Evolutionary conservation across 345 rosid genomes (phyloP).

Genomic region (Salix koriyanagi): DNA sequence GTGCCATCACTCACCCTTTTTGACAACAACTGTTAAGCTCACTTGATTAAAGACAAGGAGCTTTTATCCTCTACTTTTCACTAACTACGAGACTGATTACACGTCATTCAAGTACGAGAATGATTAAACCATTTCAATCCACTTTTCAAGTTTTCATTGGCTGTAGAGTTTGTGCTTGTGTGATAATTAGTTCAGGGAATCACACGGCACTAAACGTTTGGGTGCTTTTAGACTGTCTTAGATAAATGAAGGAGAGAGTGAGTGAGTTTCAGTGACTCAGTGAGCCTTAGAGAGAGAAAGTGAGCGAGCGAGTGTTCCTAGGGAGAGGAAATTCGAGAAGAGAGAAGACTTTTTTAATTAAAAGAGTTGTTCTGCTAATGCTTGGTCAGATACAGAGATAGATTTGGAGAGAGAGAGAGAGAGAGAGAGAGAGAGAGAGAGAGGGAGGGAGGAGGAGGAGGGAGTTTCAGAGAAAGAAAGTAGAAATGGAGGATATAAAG

Average conservation of each 20-base stretch:
- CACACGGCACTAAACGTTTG: background rate
- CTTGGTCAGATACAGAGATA: background rate
- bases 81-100: background rate
- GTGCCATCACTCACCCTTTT: conserved; percentile 3
- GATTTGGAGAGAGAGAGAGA: conserved; percentile 6
- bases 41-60: conserved; percentile 8
- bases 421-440: conserved; percentile 18
- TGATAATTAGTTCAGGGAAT: conserved; percentile 9
- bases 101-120: background rate
- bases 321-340: conserved; percentile 9
- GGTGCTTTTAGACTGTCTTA: conserved; percentile 11
- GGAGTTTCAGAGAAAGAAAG: conserved; percentile 25
- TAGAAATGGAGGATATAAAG: conserved; percentile 48
- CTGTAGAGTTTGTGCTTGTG: too few relatives aligned
- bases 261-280: conserved; percentile 6
- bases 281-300: conserved; percentile 22
- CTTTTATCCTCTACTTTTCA: conserved; percentile 5
- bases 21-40: conserved; percentile 30
- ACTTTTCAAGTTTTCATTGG: background rate
- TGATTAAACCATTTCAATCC: background rate
- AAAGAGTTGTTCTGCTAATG: background rate
- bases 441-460: conserved; percentile 31
- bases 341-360: background rate
- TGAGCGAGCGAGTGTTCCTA: background rate
- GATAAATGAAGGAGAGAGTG: conserved; percentile 28